A percentile compares a stretch with the other conserved stretches of the same genome.
phyloP scores from a whole-genome alignment of 371 early-diverging fungal species.

The Lichtheimia ramosa region DNA sequence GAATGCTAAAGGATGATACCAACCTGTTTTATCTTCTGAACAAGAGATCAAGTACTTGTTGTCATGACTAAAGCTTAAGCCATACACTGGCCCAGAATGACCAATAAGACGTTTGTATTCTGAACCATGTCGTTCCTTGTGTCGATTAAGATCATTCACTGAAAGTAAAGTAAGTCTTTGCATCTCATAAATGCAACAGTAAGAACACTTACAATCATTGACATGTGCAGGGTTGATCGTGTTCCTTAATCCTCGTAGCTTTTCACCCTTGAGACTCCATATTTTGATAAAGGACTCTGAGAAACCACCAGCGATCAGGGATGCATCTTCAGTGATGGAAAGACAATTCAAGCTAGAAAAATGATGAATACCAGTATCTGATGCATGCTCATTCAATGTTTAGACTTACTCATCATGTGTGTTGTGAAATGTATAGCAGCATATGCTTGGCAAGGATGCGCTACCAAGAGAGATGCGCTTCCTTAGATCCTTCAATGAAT shows the following conservation, averaged over 20 bases:
- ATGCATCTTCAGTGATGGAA: slow-evolving; percentile 74
- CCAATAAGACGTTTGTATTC: slow-evolving; percentile 81
- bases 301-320: slow-evolving; percentile 84
- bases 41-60: slow-evolving; percentile 89
- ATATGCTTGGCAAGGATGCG: slow-evolving; percentile 88
- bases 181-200: neutral
- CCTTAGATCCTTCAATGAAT: slow-evolving; percentile 80
- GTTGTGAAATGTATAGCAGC: slow-evolving; percentile 98
- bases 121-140: slow-evolving; percentile 52
- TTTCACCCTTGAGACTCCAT: slow-evolving; percentile 81
- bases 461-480: slow-evolving; percentile 77
- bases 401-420: slow-evolving; percentile 74
- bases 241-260: slow-evolving; percentile 57
- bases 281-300: slow-evolving; percentile 88
- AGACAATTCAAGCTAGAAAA: slow-evolving; percentile 69
- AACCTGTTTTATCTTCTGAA: slow-evolving; percentile 96
- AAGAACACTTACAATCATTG: slow-evolving; percentile 42
- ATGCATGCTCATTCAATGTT: neutral
- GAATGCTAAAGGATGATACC: neutral
- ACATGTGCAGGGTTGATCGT: slow-evolving; percentile 58
- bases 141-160: slow-evolving; percentile 53
- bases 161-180: slow-evolving; percentile 1
- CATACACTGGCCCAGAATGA: slow-evolving; percentile 97
- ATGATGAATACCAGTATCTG: neutral
- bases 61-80: slow-evolving; percentile 87